Base-by-base conservation (phyloP, 306 rosid genomes). In the Casuarina glauca region DNA sequence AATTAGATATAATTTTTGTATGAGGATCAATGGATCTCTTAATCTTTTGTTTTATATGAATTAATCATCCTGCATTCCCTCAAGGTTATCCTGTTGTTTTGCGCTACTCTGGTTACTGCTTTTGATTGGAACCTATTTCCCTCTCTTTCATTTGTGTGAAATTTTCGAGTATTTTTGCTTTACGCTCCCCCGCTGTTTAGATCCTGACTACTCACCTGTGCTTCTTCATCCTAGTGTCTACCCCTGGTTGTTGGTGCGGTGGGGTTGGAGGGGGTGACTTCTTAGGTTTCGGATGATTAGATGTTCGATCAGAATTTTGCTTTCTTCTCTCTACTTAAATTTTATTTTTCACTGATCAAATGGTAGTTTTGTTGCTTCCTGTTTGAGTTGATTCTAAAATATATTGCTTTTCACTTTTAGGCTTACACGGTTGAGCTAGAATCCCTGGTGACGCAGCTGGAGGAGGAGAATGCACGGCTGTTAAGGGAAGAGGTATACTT, bases 361-460 rank as follows among this genome's bases (percentile, higher is more conserved):
- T n/a, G 62, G 63, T 48, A 62, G 41, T 42, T 61, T 17, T 13
- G 3, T 26, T 41, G 45, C 48, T 68, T 73, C 6, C 26, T 73
- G 76, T 35, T 48, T 35, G 69, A 61, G 46, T 41, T 53, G 5
- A 9, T 61, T 51, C 4, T 69, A 48, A 72, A 50, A 35, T 8
- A 7, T 38, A 69, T 49, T n/a, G 0, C 26, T 77, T 9, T 70
- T 70, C 52, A 46, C 53, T 55, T 71, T 43, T 76, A 94, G 98
- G 98, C 98, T 77, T 91, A 92, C 87, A 88, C 93, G 3, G 67
- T 78, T 64, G 97, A 91, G 90, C 96, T 95, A 15, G 97, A 95
- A 85, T 38, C 82, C 78, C 58, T 86, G 53, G 97, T 95, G 76
- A 78, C 88, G 19, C 90, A 88, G 66, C 81, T 95, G 74, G 96